These are phyloP conservation scores for Globisporangium spiculum DNA, from an alignment of 352 stramenopile genomes.

Conservation along the genomic window DNA sequence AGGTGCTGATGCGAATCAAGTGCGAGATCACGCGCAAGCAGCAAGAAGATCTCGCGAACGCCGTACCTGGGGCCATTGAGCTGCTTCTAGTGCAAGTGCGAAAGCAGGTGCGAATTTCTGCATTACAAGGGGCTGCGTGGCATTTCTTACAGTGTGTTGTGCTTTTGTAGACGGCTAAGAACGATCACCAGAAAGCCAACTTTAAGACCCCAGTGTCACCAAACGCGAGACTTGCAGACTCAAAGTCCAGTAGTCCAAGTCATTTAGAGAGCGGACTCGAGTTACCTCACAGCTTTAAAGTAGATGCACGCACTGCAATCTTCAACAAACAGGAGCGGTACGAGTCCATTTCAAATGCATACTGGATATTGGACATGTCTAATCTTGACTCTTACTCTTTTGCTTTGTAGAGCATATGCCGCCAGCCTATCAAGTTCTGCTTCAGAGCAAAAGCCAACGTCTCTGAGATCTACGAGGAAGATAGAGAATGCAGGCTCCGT, in stretches of 20 bases:
- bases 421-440: background rate
- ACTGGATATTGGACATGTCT: background rate
- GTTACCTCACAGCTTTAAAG: slow-evolving; percentile 6
- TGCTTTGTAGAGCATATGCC: background rate
- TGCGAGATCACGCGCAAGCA: slow-evolving; percentile 42
- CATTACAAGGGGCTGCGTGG: background rate
- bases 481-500: background rate
- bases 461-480: slow-evolving; percentile 3
- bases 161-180: slow-evolving; percentile 16
- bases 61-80: slow-evolving; percentile 37
- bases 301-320: background rate
- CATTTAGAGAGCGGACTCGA: background rate
- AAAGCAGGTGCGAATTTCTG: slow-evolving; percentile 25
- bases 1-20: slow-evolving; percentile 43
- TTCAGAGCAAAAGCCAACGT: background rate
- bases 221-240: background rate
- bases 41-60: slow-evolving; percentile 43
- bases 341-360: background rate
- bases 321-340: background rate
- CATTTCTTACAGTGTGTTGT: background rate
- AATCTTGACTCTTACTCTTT: background rate
- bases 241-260: background rate
- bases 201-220: slow-evolving; percentile 12
- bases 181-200: slow-evolving; percentile 16
- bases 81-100: slow-evolving; percentile 42